Evolutionary conservation across 2,329 filamentous ascomycete species (phyloP), one percentile per base, ranked within the genome.

Genomic region (Penicillium sp.): DNA sequence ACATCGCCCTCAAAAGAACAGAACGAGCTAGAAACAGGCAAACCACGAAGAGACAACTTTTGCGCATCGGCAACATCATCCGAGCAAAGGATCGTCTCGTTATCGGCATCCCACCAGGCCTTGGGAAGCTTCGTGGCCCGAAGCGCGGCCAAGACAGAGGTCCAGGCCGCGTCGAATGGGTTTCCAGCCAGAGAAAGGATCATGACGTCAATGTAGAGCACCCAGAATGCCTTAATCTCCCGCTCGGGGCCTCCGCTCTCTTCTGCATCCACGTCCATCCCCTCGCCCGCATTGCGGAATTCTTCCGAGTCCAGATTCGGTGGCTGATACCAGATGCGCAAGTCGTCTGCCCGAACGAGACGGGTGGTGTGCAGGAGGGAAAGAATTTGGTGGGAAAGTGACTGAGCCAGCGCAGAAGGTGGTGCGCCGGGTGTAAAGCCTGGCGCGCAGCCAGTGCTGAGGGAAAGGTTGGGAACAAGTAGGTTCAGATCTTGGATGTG

Each of bases 151-250:
- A 96, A 74, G 0, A 95, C 82, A 13, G 91, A 87, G 0, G 88
- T 84, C 92, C 93, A 97, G 0, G 91, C 91, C 0, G 91, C 90
- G 69, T 99, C 93, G 63, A 97, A 92, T 1, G 91, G 85, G 68
- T 94, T 96, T 6, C 93, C 93, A 62, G 96, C 92, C 49, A 96
- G 86, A 0, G 91, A 95, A 64, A 99, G 88, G 76, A 96, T 94
- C 70, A 97, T 84, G n/a, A 97, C 82, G 70, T 97, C 93, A 63
- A 99, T 90, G 75, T 96, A 97, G 21, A 99, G 84, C 10, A 90
- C 87, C 94, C 93, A 99, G 74, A 95, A 97, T 0, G 89, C 94
- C 71, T 90, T 93, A 11, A 93, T 75, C 60, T 86, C 81, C 8
- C 72, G 72, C 27, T 62, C 64, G 2, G 66, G 60, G 13, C 62